These are phyloP conservation scores for Cenchrus fungigraminus DNA, from an alignment of 176 grass and related monocot genomes.

Conservation along the genomic window DNA sequence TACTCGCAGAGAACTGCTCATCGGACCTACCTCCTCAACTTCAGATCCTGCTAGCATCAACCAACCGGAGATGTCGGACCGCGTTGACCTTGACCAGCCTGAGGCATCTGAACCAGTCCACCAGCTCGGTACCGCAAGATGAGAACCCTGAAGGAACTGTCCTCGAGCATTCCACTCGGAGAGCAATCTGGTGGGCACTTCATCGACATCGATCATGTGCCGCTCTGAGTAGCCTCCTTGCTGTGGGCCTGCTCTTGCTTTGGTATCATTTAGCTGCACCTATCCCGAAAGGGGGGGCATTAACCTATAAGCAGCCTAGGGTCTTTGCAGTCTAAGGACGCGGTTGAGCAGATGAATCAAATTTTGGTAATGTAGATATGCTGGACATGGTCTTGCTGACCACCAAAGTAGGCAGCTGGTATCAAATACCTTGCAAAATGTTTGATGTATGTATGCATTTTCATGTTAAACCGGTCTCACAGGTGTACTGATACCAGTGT, in stretches of 20 bases:
- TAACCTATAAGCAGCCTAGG: not conserved
- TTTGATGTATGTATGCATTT: not conserved
- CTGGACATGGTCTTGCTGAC: not conserved
- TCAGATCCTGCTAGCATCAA: not conserved
- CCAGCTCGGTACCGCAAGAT: not conserved
- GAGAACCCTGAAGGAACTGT: not conserved
- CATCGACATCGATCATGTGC: not conserved
- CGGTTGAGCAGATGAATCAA: slow-evolving; percentile 17
- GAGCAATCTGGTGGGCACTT: not conserved
- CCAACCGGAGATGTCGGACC: not conserved
- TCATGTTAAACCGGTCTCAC: not conserved
- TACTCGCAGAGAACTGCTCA: slow-evolving; percentile 19
- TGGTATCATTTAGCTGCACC: not conserved
- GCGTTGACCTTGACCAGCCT: not conserved
- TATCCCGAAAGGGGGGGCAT: not conserved
- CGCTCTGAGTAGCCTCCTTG: slow-evolving; percentile 16
- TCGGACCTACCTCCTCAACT: slow-evolving; percentile 1
- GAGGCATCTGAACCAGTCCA: not conserved
- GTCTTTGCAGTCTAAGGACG: not conserved
- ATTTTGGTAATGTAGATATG: slow-evolving; percentile 38
- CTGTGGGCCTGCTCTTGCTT: not conserved
- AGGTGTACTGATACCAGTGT: not conserved
- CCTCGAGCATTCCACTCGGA: not conserved
- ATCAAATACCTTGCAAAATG: not conserved
- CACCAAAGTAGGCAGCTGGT: not conserved